These are phyloP conservation scores for Thermomucor indicae-seudaticae DNA, from an alignment of 371 early-diverging fungal genomes.

Conservation along the genomic window DNA sequence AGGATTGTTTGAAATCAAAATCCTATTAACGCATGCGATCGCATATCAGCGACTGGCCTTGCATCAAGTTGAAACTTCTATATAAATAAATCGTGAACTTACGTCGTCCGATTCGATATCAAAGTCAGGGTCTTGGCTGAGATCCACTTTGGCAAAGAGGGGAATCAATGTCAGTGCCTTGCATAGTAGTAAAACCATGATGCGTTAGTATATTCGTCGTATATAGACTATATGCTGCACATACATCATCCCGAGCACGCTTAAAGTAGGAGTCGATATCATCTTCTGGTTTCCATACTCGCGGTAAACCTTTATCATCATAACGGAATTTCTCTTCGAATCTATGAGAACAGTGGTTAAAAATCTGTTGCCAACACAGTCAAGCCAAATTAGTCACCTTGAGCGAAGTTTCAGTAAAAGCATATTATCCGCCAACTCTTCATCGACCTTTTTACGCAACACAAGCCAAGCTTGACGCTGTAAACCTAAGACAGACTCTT, in stretches of 20 bases:
- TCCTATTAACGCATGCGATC: constrained; percentile 29
- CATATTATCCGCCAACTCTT: constrained; percentile 79
- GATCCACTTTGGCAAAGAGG: constrained; percentile 58
- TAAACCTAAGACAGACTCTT: constrained; percentile 44
- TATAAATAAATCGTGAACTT: no score
- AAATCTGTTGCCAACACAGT: background rate
- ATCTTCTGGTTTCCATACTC: constrained; percentile 93
- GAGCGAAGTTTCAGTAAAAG: constrained; percentile 73
- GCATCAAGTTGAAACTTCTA: constrained; percentile 6
- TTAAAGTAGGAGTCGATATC: constrained; percentile 88
- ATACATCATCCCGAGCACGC: constrained; percentile 62
- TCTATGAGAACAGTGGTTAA: constrained; percentile 11
- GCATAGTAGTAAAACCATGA: background rate
- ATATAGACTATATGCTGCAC: no score
- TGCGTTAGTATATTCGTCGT: background rate
- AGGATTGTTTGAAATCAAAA: constrained; percentile 59
- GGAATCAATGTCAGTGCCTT: constrained; percentile 63
- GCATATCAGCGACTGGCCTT: background rate
- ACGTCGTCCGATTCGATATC: constrained; percentile 38
- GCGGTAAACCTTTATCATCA: constrained; percentile 88
- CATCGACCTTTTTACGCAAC: constrained; percentile 68
- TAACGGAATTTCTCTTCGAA: constrained; percentile 93
- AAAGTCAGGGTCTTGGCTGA: constrained; percentile 34
- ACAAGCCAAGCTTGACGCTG: constrained; percentile 71
- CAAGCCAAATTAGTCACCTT: constrained; percentile 14